Evolutionary conservation across 2,329 filamentous ascomycete genomes (phyloP), one percentile per base, ranked within the genome.

Genomic region (Botrytis fabae): DNA sequence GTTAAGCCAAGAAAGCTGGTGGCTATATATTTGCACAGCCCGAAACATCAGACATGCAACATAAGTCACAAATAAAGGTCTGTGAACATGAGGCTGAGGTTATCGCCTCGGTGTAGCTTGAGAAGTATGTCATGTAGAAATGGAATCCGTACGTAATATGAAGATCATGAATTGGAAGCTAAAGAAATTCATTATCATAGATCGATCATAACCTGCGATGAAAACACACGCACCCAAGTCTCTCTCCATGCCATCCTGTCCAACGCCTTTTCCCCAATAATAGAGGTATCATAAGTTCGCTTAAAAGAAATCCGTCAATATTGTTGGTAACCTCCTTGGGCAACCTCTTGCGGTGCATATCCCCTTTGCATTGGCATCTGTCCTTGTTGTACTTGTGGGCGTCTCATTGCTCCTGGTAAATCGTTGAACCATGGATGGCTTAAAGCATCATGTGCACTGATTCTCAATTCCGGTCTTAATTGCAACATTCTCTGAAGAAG

Each of bases 391-490:
- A 77, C 78, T 22, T 66, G 59, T 51, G 75, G 76, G 16, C 54
- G 48, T 75, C 75, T 75, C 77, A 79, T 78, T 51, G 77, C 77
- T 44, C 76, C 77, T 44, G 61, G 69, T 22, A 94, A 82, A 78
- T 95, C 93, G 75, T 86, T 89, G 84, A 99, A 99, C 96, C 96
- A 99, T 0, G 92, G 93, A 81, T 99, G 96, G 78, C 92, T 88
- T 59, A 98, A 85, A 5, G 96, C 95, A 75, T 97, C 93, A 69
- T 91, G 87, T 2, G 96, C 96, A 78, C 92, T 95, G 80, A 97
- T 93, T 72, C 96, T 90, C 83, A 97, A 90, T 83, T 99, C 96
- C 0, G 96, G 96, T 46, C 95, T 89, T 71, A 98, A 85, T 82
- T 98, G 95, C 44, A 99, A 89, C 93, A 99, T 97, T 75, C 92